phyloP scores from a whole-genome alignment of 2,329 filamentous ascomycete genomes.

The Aspergillus hortae region DNA sequence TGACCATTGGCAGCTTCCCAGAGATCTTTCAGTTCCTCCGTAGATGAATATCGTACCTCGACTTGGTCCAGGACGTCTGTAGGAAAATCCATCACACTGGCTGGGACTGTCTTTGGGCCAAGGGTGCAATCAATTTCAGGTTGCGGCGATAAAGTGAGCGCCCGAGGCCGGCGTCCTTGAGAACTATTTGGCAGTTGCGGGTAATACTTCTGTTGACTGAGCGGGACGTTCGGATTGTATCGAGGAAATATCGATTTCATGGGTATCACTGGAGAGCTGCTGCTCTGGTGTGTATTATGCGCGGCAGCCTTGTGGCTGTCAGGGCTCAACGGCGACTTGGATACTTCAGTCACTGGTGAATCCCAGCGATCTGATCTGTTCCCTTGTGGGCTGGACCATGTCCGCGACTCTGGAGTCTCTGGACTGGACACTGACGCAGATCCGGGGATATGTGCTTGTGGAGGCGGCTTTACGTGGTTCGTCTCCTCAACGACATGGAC shows the following conservation, averaged over 20 bases:
- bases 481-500: constrained; percentile 38
- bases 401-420: constrained; percentile 14
- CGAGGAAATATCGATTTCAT: constrained; percentile 47
- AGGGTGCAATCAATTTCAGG: constrained; percentile 35
- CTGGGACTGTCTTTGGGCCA: constrained; percentile 41
- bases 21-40: constrained; percentile 37
- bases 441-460: constrained; percentile 16
- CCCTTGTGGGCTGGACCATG: constrained; percentile 7
- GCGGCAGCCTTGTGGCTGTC: constrained; percentile 7
- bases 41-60: constrained; percentile 35
- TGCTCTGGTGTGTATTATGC: constrained; percentile 18
- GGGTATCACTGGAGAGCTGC: constrained; percentile 31
- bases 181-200: constrained; percentile 21
- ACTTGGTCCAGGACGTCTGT: constrained; percentile 32
- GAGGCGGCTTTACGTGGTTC: constrained; percentile 24
- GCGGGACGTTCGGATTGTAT: constrained; percentile 37
- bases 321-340: not conserved
- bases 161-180: constrained; percentile 16
- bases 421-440: constrained; percentile 11
- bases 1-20: constrained; percentile 48
- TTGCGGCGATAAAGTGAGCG: constrained; percentile 28
- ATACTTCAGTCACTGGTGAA: not conserved
- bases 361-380: not conserved
- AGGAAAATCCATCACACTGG: constrained; percentile 42
- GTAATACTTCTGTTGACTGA: constrained; percentile 36